Conservation (phyloP, 2,329 filamentous ascomycete genomes). For the Penicillium brasilianum region DNA sequence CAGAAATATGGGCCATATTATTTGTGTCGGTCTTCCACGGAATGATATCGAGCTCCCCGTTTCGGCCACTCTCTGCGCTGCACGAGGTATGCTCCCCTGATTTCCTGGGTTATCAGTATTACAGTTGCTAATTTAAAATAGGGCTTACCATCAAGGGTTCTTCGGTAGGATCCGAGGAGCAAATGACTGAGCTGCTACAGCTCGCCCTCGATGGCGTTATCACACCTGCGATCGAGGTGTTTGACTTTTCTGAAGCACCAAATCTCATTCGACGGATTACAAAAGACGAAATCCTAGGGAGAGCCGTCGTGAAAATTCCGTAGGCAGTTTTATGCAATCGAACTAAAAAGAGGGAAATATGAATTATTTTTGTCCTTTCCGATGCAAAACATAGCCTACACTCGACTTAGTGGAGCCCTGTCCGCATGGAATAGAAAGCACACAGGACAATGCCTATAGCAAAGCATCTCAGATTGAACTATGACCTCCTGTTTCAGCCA, state of each 20-base stretch:
- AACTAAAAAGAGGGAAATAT: background rate
- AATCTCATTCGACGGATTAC: constrained; percentile 22
- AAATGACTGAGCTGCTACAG: constrained; percentile 26
- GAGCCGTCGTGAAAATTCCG: constrained; percentile 29
- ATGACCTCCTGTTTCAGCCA: no score
- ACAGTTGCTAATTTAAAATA: constrained; percentile 12
- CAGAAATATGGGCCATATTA: constrained; percentile 29
- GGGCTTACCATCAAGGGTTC: constrained; percentile 31
- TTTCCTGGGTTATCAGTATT: background rate
- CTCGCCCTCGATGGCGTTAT: constrained; percentile 25
- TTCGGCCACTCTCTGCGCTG: constrained; percentile 32
- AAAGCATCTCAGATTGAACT: accelerated
- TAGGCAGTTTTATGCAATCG: background rate
- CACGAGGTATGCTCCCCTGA: constrained; percentile 24
- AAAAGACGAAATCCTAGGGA: constrained; percentile 25
- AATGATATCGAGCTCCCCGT: constrained; percentile 32
- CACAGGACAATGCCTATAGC: no score
- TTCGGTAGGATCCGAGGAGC: constrained; percentile 31
- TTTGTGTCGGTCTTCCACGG: constrained; percentile 29
- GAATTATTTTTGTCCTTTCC: background rate
- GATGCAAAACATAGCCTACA: background rate
- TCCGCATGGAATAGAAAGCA: background rate
- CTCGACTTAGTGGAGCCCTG: background rate
- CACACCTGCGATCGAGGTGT: constrained; percentile 25
- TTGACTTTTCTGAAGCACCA: constrained; percentile 24